Conservation (phyloP, 2,329 filamentous ascomycete species). For the Zymoseptoria crescenta region DNA sequence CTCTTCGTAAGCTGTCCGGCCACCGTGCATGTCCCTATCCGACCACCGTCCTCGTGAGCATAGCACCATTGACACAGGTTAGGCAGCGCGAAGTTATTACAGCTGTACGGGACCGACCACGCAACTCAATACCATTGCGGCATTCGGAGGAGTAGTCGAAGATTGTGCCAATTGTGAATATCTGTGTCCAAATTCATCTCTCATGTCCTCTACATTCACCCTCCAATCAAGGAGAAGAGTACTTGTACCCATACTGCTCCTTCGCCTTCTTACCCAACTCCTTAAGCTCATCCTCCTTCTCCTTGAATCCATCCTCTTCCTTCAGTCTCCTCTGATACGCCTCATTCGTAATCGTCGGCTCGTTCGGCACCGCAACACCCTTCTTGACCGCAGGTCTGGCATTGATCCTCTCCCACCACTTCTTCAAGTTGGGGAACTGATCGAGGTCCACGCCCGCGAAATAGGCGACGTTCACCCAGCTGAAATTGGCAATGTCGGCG, state of each 20-base stretch:
- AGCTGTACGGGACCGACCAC: too few relatives aligned
- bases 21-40: too few relatives aligned
- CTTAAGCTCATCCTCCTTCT: constrained; percentile 36
- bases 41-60: too few relatives aligned
- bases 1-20: too few relatives aligned
- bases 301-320: constrained; percentile 42
- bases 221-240: constrained; percentile 19
- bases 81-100: too few relatives aligned
- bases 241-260: constrained; percentile 41
- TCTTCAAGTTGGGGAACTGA: constrained; percentile 36
- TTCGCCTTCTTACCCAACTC: constrained; percentile 35
- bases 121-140: too few relatives aligned
- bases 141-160: too few relatives aligned
- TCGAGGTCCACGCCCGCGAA: constrained; percentile 37
- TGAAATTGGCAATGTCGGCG: constrained; percentile 40
- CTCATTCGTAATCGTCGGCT: constrained; percentile 36
- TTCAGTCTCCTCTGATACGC: constrained; percentile 35
- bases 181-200: neutral
- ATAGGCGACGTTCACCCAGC: constrained; percentile 37
- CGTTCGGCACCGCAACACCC: constrained; percentile 32
- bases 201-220: neutral
- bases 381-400: constrained; percentile 37
- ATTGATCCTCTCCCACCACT: constrained; percentile 38
- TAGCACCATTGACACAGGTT: too few relatives aligned
- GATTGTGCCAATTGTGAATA: too few relatives aligned